phyloP scores from a whole-genome alignment of 1,284 basidiomycete genomes.

The Schizopora paradoxa region DNA sequence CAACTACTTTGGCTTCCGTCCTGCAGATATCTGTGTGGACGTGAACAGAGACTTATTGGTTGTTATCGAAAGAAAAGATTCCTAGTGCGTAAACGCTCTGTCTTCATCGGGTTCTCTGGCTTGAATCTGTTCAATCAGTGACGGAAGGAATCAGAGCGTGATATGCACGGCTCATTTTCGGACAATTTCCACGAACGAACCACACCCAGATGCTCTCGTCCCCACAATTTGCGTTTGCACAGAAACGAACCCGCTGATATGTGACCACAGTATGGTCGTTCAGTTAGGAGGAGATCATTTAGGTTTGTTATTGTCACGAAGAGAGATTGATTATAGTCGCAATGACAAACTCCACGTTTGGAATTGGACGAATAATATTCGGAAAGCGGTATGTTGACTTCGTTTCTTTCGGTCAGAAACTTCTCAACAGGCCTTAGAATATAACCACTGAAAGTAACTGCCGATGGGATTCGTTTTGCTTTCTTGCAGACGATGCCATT shows the following conservation, averaged over 20 bases:
- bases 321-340: neutral
- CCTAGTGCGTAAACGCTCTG: neutral
- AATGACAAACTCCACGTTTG: slow-evolving; percentile 5
- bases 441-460: neutral
- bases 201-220: slow-evolving; percentile 1
- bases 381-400: slow-evolving; percentile 6
- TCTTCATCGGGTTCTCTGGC: neutral
- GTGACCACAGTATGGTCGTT: neutral
- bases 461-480: slow-evolving; percentile 15
- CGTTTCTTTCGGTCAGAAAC: neutral
- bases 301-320: slow-evolving; percentile 6
- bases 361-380: slow-evolving; percentile 10
- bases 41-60: slow-evolving; percentile 3
- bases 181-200: slow-evolving; percentile 4
- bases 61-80: neutral
- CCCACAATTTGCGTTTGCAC: neutral
- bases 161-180: slow-evolving; percentile 1
- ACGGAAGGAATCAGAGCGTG: neutral
- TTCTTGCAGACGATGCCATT: slow-evolving; percentile 11
- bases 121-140: neutral
- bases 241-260: neutral
- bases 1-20: neutral
- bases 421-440: neutral
- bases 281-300: slow-evolving; percentile 13
- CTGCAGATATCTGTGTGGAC: slow-evolving; percentile 6